Evolutionary conservation across 371 early-diverging fungal genomes (phyloP), one percentile per base, ranked within the genome.

Genomic region (Mortierella sp.): DNA sequence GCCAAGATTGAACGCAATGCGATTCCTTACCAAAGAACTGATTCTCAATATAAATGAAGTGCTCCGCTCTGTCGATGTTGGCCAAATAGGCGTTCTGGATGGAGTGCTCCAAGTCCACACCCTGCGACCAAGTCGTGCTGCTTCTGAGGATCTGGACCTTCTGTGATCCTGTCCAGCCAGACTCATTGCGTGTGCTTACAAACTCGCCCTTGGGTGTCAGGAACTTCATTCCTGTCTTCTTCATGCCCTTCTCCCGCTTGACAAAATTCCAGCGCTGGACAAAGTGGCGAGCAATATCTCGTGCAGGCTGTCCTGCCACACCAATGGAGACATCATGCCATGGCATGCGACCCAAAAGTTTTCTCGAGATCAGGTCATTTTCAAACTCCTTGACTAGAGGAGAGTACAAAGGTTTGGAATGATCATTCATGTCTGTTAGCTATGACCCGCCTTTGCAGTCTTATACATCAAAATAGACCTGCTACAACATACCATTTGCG

Each of bases 41-140:
- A 70, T 98, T 97, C 73, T 98, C 97, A 67, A 98, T 97, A 76
- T 98, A 96, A 43, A 98, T 84, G 78, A 89, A 96, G 64, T 94
- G 92, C 72, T 94, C 78, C 12, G 97, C 86, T 31, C 80, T 82
- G 47, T 74, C 71, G 62, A 98, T 98, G 55, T 85, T 74, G 29
- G 84, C 83, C 43, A 90, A 67, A 67, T 98, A 97, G 1, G 96
- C 96, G 39, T 88, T 88, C 77, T 91, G 90, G 65, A 98, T 97
- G 24, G 93, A 93, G 69, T 87, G 83, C 85, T 96, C 67, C 21
- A 79, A 65, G 14, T 85, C 82, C 50, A 89, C 81, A 54, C 88
- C 90, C 56, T 83, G 79, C 51, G 88, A 89, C 92, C 92, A 93
- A 28, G 80, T 71, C 10, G 89, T 85, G 59, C 86, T 84, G 50